Percentiles rank a stretch among this genome's conserved stretches.
phyloP scores from a whole-genome alignment of 2,329 filamentous ascomycete genomes.

The Aspergillus caelatus region DNA sequence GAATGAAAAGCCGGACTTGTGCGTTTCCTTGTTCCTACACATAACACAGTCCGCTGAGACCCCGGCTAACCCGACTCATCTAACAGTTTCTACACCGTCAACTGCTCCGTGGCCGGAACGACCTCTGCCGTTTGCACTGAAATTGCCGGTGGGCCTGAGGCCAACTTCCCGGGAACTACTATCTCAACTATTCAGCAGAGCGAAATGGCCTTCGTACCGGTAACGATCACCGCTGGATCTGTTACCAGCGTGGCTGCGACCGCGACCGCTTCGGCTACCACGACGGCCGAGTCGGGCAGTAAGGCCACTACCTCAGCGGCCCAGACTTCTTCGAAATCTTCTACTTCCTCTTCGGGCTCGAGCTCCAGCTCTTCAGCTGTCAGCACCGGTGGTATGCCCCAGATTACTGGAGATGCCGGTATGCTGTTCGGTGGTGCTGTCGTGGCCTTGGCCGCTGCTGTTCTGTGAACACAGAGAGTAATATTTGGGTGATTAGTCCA shows the following conservation, averaged over 20 bases:
- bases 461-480: not conserved
- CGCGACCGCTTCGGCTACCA: conserved; percentile 7
- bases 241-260: conserved; percentile 11
- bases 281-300: not conserved
- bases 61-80: not conserved
- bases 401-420: not conserved
- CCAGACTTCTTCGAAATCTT: not conserved
- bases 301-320: not conserved
- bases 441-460: conserved; percentile 1
- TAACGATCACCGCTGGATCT: conserved; percentile 26
- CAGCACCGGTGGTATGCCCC: conserved; percentile 13
- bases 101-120: conserved; percentile 23
- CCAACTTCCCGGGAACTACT: conserved; percentile 18
- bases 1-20: conserved; percentile 9
- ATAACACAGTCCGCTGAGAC: too few relatives aligned
- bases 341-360: not conserved
- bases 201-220: conserved; percentile 19
- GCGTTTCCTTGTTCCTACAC: not conserved
- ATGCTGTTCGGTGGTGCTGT: conserved; percentile 15
- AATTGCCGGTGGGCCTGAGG: conserved; percentile 14
- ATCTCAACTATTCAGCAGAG: conserved; percentile 12
- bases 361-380: not conserved
- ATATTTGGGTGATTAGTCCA: too few relatives aligned
- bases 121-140: conserved; percentile 22
- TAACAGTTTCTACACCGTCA: conserved; percentile 17